Base-by-base conservation (phyloP, 2,329 filamentous ascomycete species). In the Zymoseptoria pseudotritici region DNA sequence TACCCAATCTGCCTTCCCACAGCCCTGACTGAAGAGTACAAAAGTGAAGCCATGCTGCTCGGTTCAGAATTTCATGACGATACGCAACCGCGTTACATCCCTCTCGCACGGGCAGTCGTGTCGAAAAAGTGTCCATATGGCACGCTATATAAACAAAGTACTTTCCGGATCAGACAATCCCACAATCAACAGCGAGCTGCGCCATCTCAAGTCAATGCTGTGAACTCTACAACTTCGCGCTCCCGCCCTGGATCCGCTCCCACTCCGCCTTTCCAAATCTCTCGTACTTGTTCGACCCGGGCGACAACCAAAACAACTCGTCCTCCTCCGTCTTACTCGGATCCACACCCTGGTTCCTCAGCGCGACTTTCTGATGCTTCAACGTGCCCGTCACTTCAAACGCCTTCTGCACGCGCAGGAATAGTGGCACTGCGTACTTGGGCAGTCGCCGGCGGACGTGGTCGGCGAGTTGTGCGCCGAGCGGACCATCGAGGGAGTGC, bases 341-440 rank as follows among this genome's bases (percentile, higher is more conserved):
- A 67, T 90, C 83, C 0, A 93, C 89, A 0, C 91, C 91, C 63
- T 92, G 82, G 2, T 80, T 78, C n/a, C 90, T 80, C 64, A 96
- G 72, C 0, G 78, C 75, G 63, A 88, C 84, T 75, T 96, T 96
- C 75, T 92, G 88, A 77, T 95, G 89, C 79, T 96, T 96, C 69
- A 91, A 89, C 54, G 91, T 96, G 0, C 91, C 90, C 4, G 91
- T 96, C 1, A 84, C 80, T 68, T 88, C 84, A 65, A 84, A 74
- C 53, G 82, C 75, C 24, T 76, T 78, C 7, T 86, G 81, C 5
- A 91, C 74, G 11, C 91, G 81, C 54, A 96, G 72, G 75, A 96
- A 96, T 0, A 94, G 67, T 0, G 91, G 91, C 4, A 86, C 82
- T 0, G 91, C 90, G 69, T 89, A 95, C 54, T 80, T 82, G 0